Conservation (phyloP, 1,139 yeast genomes). For the Yamadazyma atmosphaerica region DNA sequence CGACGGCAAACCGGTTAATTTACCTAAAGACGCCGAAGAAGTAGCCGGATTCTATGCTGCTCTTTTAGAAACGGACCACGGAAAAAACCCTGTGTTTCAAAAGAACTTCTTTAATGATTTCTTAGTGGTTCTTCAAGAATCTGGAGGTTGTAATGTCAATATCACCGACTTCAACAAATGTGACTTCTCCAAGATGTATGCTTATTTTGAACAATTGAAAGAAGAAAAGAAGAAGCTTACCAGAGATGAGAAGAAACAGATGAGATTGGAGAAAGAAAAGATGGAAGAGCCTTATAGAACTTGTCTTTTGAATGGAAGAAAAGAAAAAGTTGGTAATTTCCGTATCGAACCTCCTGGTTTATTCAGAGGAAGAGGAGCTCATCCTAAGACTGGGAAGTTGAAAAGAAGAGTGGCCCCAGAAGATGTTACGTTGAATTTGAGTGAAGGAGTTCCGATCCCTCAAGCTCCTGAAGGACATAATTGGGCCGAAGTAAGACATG, state of each 20-base stretch:
- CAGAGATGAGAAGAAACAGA: slow-evolving; percentile 67
- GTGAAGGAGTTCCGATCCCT: slow-evolving; percentile 73
- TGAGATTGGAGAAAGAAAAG: slow-evolving; percentile 71
- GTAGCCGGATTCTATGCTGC: slow-evolving; percentile 96
- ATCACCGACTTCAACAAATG: slow-evolving; percentile 66
- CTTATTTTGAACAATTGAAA: slow-evolving; percentile 67
- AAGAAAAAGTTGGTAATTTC: slow-evolving; percentile 91
- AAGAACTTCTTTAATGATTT: slow-evolving; percentile 87
- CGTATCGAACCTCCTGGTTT: slow-evolving; percentile 95
- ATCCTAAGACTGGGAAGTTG: slow-evolving; percentile 91
- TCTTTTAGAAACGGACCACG: slow-evolving; percentile 85
- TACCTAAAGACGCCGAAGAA: slow-evolving; percentile 87
- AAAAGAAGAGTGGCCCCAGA: slow-evolving; percentile 85
- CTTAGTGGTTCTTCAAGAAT: slow-evolving; percentile 61
- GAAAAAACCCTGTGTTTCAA: slow-evolving; percentile 81
- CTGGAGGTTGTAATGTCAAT: slow-evolving; percentile 60
- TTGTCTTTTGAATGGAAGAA: slow-evolving; percentile 82
- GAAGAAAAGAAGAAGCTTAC: slow-evolving; percentile 71
- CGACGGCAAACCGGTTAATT: slow-evolving; percentile 68
- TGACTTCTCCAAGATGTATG: slow-evolving; percentile 76
- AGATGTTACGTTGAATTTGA: slow-evolving; percentile 81
- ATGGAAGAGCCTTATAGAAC: slow-evolving; percentile 79
- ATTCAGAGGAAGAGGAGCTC: slow-evolving; percentile 95
- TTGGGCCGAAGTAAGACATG: slow-evolving; percentile 91
- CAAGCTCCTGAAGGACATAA: slow-evolving; percentile 81